A percentile compares a stretch with the other conserved stretches of the same genome.
phyloP scores from a whole-genome alignment of 371 early-diverging fungal species.

The Mucor plumbeus region DNA sequence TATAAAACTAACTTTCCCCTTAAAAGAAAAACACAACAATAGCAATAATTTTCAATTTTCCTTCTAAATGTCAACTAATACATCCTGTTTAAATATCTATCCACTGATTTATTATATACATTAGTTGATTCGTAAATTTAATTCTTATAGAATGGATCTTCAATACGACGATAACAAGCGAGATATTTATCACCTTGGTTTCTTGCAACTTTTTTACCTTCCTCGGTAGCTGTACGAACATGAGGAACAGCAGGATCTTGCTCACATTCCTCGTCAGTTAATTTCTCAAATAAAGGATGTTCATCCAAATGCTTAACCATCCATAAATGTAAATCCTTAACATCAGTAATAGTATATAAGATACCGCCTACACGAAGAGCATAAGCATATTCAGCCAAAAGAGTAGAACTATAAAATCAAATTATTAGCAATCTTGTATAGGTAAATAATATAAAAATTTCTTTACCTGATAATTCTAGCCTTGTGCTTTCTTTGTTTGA shows the following conservation, averaged over 20 bases:
- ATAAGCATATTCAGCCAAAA: slow-evolving; percentile 97
- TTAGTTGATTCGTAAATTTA: slow-evolving; percentile 10
- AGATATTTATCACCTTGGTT: slow-evolving; percentile 94
- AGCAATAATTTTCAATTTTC: background rate
- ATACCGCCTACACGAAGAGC: slow-evolving; percentile 88
- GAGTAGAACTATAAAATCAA: slow-evolving; percentile 53
- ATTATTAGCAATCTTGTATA: too few species aligned
- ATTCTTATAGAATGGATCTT: slow-evolving; percentile 54
- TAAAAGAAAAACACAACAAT: background rate
- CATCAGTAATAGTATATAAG: slow-evolving; percentile 96
- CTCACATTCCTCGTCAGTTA: slow-evolving; percentile 84
- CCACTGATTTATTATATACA: slow-evolving; percentile 11
- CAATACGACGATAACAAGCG: slow-evolving; percentile 88
- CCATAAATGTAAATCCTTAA: slow-evolving; percentile 93
- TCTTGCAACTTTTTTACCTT: slow-evolving; percentile 96
- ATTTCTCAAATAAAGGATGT: slow-evolving; percentile 92
- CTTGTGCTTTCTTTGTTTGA: slow-evolving; percentile 99
- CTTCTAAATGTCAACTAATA: background rate
- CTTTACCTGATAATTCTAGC: slow-evolving; percentile 92
- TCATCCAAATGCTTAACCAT: slow-evolving; percentile 94
- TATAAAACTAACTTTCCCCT: background rate
- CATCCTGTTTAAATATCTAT: background rate
- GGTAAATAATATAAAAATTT: slow-evolving; percentile 12
- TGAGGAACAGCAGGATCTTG: slow-evolving; percentile 87
- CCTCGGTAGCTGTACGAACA: slow-evolving; percentile 91